Percentiles rank a stretch among this genome's conserved stretches.
phyloP scores from a whole-genome alignment of 129 eudicot genomes.

The Flaveria sonorensis region DNA sequence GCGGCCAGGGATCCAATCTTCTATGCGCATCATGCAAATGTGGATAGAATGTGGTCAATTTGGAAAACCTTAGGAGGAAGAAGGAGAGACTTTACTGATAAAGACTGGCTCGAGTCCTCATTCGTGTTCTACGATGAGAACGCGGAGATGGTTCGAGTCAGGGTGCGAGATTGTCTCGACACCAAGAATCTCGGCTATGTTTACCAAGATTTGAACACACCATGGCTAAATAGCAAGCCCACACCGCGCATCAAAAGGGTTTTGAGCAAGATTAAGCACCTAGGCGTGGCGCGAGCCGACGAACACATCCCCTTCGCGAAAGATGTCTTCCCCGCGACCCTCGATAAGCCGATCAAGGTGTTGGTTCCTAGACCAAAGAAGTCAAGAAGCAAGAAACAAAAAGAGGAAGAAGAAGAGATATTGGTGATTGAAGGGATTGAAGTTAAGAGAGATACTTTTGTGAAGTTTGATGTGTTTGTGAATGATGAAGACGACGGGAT shows the following conservation, averaged over 20 bases:
- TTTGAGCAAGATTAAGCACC: conserved; percentile 39
- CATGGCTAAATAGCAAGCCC: conserved; percentile 52
- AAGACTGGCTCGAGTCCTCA: conserved; percentile 46
- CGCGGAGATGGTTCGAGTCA: conserved; percentile 47
- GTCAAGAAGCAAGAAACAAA: conserved; percentile 44
- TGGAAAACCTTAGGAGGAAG: conserved; percentile 51
- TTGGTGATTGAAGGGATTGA: conserved; percentile 51
- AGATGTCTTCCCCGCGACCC: conserved; percentile 38
- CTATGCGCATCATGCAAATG: conserved; percentile 55
- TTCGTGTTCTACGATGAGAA: conserved; percentile 62
- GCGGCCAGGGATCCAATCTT: conserved; percentile 60
- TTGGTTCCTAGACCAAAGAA: conserved; percentile 48
- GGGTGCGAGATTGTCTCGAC: conserved; percentile 51
- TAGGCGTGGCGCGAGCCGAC: conserved; percentile 34
- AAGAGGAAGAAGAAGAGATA: conserved; percentile 45
- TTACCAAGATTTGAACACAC: conserved; percentile 43
- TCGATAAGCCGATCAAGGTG: conserved; percentile 32
- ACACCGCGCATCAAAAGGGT: conserved; percentile 46
- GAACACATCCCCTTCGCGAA: conserved; percentile 33
- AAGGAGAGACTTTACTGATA: conserved; percentile 40
- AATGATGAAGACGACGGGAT: conserved; percentile 53
- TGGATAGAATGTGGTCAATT: conserved; percentile 59
- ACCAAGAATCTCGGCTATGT: conserved; percentile 46
- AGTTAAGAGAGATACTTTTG: conserved; percentile 33
- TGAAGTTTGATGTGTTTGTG: conserved; percentile 60